Percentiles rank a stretch among this genome's conserved stretches.
These are phyloP conservation scores for Diplodia mutila DNA, from an alignment of 2,329 filamentous ascomycete genomes.

Conservation along the genomic window DNA sequence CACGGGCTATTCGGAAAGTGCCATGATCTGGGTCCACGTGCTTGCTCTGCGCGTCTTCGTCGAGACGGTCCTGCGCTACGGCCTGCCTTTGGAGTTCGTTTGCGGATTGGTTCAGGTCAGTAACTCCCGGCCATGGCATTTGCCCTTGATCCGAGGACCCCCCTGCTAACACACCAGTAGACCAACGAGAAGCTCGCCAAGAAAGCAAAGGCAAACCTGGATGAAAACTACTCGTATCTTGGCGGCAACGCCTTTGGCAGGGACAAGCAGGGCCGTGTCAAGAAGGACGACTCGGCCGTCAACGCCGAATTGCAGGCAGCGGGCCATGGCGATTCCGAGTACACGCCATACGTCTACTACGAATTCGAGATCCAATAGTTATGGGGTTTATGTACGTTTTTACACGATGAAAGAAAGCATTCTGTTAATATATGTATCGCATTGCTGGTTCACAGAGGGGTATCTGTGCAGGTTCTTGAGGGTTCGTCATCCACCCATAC, in stretches of 20 bases:
- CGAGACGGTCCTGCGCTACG: conserved; percentile 96
- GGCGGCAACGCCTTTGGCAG: conserved; percentile 90
- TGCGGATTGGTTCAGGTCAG: conserved; percentile 79
- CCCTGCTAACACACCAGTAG: conserved; percentile 49
- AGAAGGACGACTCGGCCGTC: conserved; percentile 82
- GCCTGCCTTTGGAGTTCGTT: conserved; percentile 86
- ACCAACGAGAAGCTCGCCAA: conserved; percentile 80
- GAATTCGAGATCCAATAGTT: conserved; percentile 72
- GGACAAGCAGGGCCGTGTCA: conserved; percentile 90
- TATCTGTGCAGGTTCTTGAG: not conserved
- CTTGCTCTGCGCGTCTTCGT: conserved; percentile 92
- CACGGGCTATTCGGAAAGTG: conserved; percentile 93
- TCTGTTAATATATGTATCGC: conserved; percentile 18
- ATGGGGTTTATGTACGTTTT: not conserved
- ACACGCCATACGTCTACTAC: conserved; percentile 97
- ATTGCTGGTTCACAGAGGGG: not conserved
- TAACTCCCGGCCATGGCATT: too few relatives aligned
- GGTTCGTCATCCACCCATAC: not conserved
- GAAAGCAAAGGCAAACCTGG: conserved; percentile 69
- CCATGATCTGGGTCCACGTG: conserved; percentile 95
- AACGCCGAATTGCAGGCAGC: conserved; percentile 83
- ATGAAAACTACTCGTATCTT: conserved; percentile 85
- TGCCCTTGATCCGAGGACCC: not conserved
- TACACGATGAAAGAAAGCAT: conserved; percentile 16
- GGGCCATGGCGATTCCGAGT: conserved; percentile 73